Evolutionary conservation across 2,329 filamentous ascomycete genomes (phyloP).

Genomic region (Albifimbria verrucaria): DNA sequence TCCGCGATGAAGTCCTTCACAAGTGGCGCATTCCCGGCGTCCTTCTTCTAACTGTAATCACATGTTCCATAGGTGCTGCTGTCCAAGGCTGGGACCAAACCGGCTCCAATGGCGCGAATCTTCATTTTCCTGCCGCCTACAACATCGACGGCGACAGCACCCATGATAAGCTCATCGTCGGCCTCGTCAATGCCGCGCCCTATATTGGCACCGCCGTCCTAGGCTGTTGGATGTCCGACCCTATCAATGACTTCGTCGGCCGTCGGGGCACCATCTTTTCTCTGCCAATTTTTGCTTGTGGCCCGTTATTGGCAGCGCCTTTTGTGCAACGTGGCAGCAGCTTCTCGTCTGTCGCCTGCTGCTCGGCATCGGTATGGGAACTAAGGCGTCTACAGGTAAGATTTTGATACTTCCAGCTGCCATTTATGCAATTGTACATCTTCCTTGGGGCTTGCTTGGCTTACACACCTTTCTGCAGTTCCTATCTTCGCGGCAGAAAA

Average conservation of each 20-base stretch:
- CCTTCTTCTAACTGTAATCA: slow-evolving; percentile 64
- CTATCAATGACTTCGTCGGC: slow-evolving; percentile 46
- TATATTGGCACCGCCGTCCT: slow-evolving; percentile 46
- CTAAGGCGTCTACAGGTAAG: slow-evolving; percentile 61
- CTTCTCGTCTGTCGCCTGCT: slow-evolving; percentile 69
- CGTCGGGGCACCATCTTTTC: slow-evolving; percentile 62
- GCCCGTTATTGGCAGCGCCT: slow-evolving; percentile 67
- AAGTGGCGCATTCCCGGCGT: slow-evolving; percentile 63
- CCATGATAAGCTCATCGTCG: slow-evolving; percentile 50
- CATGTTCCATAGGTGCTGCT: slow-evolving; percentile 68
- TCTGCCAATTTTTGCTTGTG: slow-evolving; percentile 70
- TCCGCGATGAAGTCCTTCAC: slow-evolving; percentile 62
- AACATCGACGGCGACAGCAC: slow-evolving; percentile 32
- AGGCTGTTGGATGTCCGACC: slow-evolving; percentile 66
- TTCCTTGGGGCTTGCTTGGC: no score
- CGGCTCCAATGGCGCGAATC: slow-evolving; percentile 60
- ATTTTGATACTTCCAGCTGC: no score
- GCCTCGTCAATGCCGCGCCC: slow-evolving; percentile 62
- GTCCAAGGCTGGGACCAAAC: slow-evolving; percentile 70
- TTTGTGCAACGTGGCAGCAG: slow-evolving; percentile 69
- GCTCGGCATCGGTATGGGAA: slow-evolving; percentile 74
- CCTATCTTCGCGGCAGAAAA: slow-evolving; percentile 77
- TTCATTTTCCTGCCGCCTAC: slow-evolving; percentile 56
- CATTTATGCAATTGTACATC: no score
- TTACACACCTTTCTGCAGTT: slow-evolving; percentile 44